Evolutionary conservation across 768 basidiomycete species (phyloP).

Genomic region (Vararia minispora): DNA sequence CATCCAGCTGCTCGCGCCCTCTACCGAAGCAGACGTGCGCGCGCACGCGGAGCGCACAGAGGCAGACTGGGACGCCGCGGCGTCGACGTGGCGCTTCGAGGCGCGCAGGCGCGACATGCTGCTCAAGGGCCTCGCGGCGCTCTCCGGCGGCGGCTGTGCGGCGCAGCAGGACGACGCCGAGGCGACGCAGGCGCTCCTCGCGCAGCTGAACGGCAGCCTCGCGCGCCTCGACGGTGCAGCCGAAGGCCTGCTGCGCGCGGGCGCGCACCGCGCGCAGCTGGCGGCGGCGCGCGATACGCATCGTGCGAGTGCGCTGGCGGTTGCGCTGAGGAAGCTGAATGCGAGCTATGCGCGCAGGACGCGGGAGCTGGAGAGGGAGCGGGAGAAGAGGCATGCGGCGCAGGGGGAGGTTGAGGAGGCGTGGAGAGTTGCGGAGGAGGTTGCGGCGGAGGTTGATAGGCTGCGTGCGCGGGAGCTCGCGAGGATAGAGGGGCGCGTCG

Average conservation of each 20-base stretch:
- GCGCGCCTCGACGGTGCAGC: slow-evolving; percentile 8
- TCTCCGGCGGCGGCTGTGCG: slow-evolving; percentile 6
- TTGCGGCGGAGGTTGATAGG: slow-evolving; percentile 65
- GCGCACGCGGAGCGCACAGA: slow-evolving; percentile 4
- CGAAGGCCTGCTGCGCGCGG: slow-evolving; percentile 43
- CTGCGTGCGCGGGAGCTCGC: slow-evolving; percentile 28
- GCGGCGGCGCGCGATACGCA: slow-evolving; percentile 50
- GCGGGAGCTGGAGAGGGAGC: slow-evolving; percentile 39
- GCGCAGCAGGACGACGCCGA: background rate
- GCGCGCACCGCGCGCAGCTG: slow-evolving; percentile 59
- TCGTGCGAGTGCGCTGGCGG: slow-evolving; percentile 63
- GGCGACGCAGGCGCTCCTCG: slow-evolving; percentile 4
- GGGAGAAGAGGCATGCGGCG: slow-evolving; percentile 39
- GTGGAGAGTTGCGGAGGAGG: slow-evolving; percentile 65
- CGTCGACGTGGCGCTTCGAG: slow-evolving; percentile 13
- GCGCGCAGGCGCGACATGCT: slow-evolving; percentile 12
- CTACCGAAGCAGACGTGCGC: slow-evolving; percentile 2
- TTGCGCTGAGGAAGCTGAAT: slow-evolving; percentile 74
- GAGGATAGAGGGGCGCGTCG: too few relatives aligned
- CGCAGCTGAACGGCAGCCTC: slow-evolving; percentile 8
- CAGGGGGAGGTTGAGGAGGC: slow-evolving; percentile 70
- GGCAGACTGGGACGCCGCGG: slow-evolving; percentile 5
- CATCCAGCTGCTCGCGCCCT: slow-evolving; percentile 13
- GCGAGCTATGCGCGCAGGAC: slow-evolving; percentile 58
- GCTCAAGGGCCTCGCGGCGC: slow-evolving; percentile 9